phyloP scores from a whole-genome alignment of 1,139 yeast species.

The Taiozyma sp. region DNA sequence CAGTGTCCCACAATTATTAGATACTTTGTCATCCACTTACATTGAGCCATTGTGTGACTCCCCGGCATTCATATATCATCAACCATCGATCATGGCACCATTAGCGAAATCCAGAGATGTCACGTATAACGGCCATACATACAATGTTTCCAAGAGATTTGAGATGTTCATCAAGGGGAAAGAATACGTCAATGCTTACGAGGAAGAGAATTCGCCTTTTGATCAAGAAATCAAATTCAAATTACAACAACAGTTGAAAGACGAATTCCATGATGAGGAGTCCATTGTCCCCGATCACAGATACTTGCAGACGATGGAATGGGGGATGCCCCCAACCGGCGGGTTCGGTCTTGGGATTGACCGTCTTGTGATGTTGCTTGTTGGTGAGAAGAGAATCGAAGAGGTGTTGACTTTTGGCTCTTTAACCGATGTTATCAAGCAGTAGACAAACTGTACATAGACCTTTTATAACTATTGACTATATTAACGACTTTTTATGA shows the following conservation, averaged over 20 bases:
- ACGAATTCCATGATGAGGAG: conserved; percentile 52
- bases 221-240: conserved; percentile 59
- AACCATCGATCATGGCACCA: conserved; percentile 85
- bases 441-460: conserved; percentile 26
- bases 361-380: conserved; percentile 75
- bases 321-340: conserved; percentile 96
- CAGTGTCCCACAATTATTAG: conserved; percentile 57
- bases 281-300: conserved; percentile 66
- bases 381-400: conserved; percentile 64
- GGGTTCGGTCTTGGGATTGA: conserved; percentile 98
- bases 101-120: conserved; percentile 63
- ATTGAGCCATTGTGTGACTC: conserved; percentile 58
- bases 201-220: conserved; percentile 88
- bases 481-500: no score
- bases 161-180: conserved; percentile 78
- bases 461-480: no score
- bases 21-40: conserved; percentile 54
- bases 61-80: conserved; percentile 78
- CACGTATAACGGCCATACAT: conserved; percentile 21
- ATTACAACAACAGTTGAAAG: conserved; percentile 47
- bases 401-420: conserved; percentile 82
- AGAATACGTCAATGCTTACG: conserved; percentile 92
- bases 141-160: conserved; percentile 56
- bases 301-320: conserved; percentile 74
- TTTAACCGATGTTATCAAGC: conserved; percentile 62